These are phyloP conservation scores for Schizochytrium sp. DNA, from an alignment of 108 stramenopile species.

Conservation along the genomic window DNA sequence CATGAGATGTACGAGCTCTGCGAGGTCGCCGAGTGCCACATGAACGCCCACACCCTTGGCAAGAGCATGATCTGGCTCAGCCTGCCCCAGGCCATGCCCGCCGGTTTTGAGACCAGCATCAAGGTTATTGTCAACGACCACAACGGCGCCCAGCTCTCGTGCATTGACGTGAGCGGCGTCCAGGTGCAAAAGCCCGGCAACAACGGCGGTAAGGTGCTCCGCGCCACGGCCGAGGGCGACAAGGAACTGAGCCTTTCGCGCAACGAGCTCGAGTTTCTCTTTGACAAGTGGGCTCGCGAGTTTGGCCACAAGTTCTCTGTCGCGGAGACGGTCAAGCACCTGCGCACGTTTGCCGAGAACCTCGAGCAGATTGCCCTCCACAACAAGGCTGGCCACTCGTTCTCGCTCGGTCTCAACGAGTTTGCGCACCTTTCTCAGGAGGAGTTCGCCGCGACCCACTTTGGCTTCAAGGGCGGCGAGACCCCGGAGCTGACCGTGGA, in stretches of 20 bases:
- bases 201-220: not conserved
- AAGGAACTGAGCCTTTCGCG: not conserved
- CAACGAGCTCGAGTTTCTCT: slow-evolving; percentile 2
- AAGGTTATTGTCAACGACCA: slow-evolving; percentile 13
- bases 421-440: slow-evolving; percentile 74
- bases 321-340: not conserved
- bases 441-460: slow-evolving; percentile 64
- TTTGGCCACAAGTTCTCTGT: not conserved
- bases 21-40: not conserved
- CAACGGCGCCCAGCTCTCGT: slow-evolving; percentile 9
- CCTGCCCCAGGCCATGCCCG: not conserved
- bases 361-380: slow-evolving; percentile 20
- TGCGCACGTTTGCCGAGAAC: slow-evolving; percentile 33
- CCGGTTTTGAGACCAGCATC: not conserved
- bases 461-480: slow-evolving; percentile 43
- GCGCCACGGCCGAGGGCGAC: not conserved
- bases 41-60: not conserved
- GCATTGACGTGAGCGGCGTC: not conserved
- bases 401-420: slow-evolving; percentile 77
- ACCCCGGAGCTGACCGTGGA: not conserved
- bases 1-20: not conserved
- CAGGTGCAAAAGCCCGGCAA: not conserved
- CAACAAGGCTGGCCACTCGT: slow-evolving; percentile 59
- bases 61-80: not conserved
- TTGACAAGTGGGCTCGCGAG: not conserved